Evolutionary conservation across 106 monocot species (phyloP).

Genomic region (Dendrobium huoshanense): DNA sequence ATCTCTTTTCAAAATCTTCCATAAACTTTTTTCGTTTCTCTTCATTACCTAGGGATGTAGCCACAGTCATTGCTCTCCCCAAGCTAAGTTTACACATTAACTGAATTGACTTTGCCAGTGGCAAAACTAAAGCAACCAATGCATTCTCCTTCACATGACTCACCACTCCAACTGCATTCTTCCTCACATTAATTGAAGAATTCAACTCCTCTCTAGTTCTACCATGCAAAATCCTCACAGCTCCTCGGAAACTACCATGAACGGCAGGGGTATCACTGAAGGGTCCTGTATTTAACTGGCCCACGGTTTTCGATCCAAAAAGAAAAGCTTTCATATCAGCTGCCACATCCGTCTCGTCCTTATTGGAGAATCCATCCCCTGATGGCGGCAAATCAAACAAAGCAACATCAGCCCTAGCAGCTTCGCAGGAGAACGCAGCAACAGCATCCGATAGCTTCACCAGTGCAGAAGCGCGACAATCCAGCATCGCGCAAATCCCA

Average conservation of each 20-base stretch:
- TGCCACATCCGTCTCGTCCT: conserved; percentile 71
- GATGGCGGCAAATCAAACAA: conserved; percentile 58
- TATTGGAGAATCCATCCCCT: conserved; percentile 64
- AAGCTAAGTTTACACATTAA: conserved; percentile 45
- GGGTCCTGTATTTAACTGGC: conserved; percentile 18
- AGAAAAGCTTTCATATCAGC: conserved; percentile 64
- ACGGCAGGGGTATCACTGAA: conserved; percentile 51
- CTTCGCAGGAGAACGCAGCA: conserved; percentile 84
- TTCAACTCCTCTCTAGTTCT: conserved; percentile 58
- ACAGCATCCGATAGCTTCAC: conserved; percentile 55
- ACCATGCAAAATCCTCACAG: conserved; percentile 51
- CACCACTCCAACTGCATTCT: conserved; percentile 17
- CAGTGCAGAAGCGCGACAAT: conserved; percentile 46
- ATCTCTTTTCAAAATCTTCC: conserved; percentile 24
- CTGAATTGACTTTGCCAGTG: conserved; percentile 32
- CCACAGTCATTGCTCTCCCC: conserved; percentile 28
- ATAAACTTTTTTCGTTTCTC: conserved; percentile 15
- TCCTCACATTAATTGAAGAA: conserved; percentile 45
- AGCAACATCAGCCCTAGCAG: conserved; percentile 35
- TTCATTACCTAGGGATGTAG: conserved; percentile 24
- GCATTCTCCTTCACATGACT: conserved; percentile 39
- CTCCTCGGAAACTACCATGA: conserved; percentile 58
- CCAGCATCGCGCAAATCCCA: conserved; percentile 57
- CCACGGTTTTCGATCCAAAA: conserved; percentile 65
- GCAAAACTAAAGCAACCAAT: conserved; percentile 28